phyloP scores from a whole-genome alignment of 805 yeast species.

The Lachancea kluyveri region DNA sequence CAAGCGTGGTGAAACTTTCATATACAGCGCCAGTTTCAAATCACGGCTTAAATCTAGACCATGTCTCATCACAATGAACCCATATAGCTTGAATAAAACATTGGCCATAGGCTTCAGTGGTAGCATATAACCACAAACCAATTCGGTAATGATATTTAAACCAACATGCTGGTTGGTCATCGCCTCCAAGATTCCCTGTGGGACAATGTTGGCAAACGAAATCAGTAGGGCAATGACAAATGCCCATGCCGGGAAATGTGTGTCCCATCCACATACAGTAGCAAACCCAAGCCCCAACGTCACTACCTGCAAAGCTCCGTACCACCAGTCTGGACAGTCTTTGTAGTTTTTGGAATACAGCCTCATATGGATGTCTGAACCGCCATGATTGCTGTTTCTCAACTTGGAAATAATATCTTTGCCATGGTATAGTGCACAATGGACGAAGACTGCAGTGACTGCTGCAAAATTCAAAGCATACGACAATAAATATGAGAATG shows the following conservation, averaged over 20 bases:
- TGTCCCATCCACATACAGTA: constrained; percentile 34
- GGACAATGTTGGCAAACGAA: constrained; percentile 47
- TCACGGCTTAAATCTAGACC: constrained; percentile 46
- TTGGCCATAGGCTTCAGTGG: constrained; percentile 52
- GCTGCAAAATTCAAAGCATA: constrained; percentile 61
- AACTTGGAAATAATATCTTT: constrained; percentile 43
- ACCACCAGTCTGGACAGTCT: constrained; percentile 78
- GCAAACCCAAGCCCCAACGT: constrained; percentile 27
- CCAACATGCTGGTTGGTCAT: constrained; percentile 52
- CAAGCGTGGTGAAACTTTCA: constrained; percentile 52
- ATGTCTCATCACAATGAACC: constrained; percentile 49
- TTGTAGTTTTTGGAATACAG: constrained; percentile 46
- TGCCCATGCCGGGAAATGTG: constrained; percentile 62
- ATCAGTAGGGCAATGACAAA: constrained; percentile 49
- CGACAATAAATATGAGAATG: constrained; percentile 50
- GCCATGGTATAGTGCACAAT: constrained; percentile 53
- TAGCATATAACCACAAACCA: constrained; percentile 53
- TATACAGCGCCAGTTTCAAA: constrained; percentile 50
- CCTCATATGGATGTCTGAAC: constrained; percentile 40
- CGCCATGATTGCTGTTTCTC: constrained; percentile 37
- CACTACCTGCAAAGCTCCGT: constrained; percentile 27
- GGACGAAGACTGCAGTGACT: constrained; percentile 53
- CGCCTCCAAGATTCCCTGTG: constrained; percentile 52
- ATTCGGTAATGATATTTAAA: constrained; percentile 52
- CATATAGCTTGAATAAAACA: constrained; percentile 47